Conservation (phyloP, 345 rosid genomes). For the Salix suchowensis region DNA sequence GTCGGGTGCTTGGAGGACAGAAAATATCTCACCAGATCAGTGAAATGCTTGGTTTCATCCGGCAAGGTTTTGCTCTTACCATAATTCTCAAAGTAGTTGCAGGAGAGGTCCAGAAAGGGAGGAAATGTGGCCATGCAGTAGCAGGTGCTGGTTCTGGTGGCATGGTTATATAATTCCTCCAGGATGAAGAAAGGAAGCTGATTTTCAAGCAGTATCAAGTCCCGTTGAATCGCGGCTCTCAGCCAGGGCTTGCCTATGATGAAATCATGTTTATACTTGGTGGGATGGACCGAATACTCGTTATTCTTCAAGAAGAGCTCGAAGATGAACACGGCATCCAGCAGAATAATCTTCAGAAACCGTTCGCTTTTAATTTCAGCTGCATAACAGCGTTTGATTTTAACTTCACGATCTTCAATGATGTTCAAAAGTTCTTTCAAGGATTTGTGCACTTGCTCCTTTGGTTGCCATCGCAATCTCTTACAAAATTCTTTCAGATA, state of each 20-base stretch:
- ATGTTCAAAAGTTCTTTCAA: neutral
- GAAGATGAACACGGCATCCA: conserved; percentile 10
- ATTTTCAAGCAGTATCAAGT: conserved; percentile 13
- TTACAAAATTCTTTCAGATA: neutral
- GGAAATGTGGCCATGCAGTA: neutral
- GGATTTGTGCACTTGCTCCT: neutral
- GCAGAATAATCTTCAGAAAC: neutral
- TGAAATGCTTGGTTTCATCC: neutral
- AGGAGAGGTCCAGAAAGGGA: neutral
- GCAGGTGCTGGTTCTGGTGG: neutral
- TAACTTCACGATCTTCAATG: neutral
- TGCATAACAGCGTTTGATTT: neutral
- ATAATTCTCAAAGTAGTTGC: neutral
- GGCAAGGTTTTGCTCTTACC: neutral
- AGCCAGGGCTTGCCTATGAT: conserved; percentile 7
- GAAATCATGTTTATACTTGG: neutral
- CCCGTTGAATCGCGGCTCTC: neutral
- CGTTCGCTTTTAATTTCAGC: too few relatives aligned
- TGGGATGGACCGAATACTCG: too few relatives aligned
- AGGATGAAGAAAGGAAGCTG: conserved; percentile 12
- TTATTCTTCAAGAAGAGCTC: conserved; percentile 10
- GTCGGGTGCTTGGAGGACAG: neutral
- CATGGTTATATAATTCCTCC: neutral
- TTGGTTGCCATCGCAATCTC: neutral
- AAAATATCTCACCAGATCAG: neutral